Percentiles rank a stretch among this genome's conserved stretches.
Conservation (phyloP, 1,284 basidiomycete species). For the Blastosporella zonata region DNA sequence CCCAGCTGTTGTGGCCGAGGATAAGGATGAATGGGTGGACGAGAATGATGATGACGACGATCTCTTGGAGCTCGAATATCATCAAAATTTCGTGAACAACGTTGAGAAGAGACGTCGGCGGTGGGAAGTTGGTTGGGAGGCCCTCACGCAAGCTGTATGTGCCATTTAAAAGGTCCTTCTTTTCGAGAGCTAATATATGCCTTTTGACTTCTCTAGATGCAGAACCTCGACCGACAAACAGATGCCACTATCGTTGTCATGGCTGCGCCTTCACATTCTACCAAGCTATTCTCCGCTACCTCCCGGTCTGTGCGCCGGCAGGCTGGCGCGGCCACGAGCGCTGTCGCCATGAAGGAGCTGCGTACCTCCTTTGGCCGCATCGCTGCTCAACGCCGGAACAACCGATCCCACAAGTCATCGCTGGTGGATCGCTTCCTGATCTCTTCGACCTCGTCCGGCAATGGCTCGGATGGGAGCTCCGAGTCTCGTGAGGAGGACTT, state of each 20-base stretch:
- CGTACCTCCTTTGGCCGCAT: slow-evolving; percentile 57
- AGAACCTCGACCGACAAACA: slow-evolving; percentile 73
- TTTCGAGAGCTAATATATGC: slow-evolving; percentile 12
- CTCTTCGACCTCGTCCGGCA: slow-evolving; percentile 40
- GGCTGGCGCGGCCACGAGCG: slow-evolving; percentile 36
- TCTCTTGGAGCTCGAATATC: slow-evolving; percentile 70
- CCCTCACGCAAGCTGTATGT: slow-evolving; percentile 61
- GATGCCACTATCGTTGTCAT: slow-evolving; percentile 72
- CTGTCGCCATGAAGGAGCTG: slow-evolving; percentile 47
- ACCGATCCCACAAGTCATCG: slow-evolving; percentile 48
- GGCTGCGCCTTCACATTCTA: slow-evolving; percentile 69
- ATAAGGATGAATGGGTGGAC: slow-evolving; percentile 68
- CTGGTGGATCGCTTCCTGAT: slow-evolving; percentile 55
- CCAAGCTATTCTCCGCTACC: slow-evolving; percentile 56
- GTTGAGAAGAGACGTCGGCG: slow-evolving; percentile 62
- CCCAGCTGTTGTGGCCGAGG: slow-evolving; percentile 28
- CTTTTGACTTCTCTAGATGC: slow-evolving; percentile 51
- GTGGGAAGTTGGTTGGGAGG: slow-evolving; percentile 75
- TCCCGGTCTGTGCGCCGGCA: slow-evolving; percentile 68
- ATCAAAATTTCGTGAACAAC: slow-evolving; percentile 65
- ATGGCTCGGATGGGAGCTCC: slow-evolving; percentile 52
- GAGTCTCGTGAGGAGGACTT: slow-evolving; percentile 60
- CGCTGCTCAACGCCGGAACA: slow-evolving; percentile 51
- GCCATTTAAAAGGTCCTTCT: slow-evolving; percentile 1
- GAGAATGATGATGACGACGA: slow-evolving; percentile 73